Conservation (phyloP, 2,329 filamentous ascomycete species). For the Colletotrichum sp. region DNA sequence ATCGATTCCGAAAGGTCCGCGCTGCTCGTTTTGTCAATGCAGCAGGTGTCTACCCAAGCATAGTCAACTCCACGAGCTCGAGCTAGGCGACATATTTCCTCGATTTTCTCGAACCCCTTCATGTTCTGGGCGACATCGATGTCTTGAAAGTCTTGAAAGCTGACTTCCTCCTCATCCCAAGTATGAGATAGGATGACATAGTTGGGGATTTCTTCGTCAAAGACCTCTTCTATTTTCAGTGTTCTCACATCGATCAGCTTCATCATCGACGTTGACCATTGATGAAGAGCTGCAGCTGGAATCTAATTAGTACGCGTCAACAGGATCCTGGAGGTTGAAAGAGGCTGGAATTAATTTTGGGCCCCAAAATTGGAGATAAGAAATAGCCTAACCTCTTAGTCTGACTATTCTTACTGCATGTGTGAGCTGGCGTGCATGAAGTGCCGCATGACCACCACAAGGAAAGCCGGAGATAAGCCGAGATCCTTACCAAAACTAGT, state of each 20-base stretch:
- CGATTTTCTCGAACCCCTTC: constrained; percentile 22
- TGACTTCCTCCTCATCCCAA: constrained; percentile 28
- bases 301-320: background rate
- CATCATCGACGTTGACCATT: background rate
- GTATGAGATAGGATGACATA: constrained; percentile 34
- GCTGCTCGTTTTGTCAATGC: constrained; percentile 26
- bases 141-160: constrained; percentile 17
- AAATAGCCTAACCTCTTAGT: background rate
- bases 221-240: background rate
- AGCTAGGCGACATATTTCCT: constrained; percentile 14
- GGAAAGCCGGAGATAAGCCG: background rate
- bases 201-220: background rate
- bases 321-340: background rate
- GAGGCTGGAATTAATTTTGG: background rate
- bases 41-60: constrained; percentile 30
- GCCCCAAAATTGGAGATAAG: background rate
- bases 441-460: background rate
- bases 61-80: constrained; percentile 6
- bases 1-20: constrained; percentile 26
- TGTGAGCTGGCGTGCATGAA: background rate
- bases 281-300: background rate
- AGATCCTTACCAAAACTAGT: background rate
- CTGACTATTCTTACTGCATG: background rate
- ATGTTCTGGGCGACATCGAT: background rate
- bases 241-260: background rate